These are phyloP conservation scores for Mycena crocata DNA, from an alignment of 768 basidiomycete genomes.

Conservation along the genomic window DNA sequence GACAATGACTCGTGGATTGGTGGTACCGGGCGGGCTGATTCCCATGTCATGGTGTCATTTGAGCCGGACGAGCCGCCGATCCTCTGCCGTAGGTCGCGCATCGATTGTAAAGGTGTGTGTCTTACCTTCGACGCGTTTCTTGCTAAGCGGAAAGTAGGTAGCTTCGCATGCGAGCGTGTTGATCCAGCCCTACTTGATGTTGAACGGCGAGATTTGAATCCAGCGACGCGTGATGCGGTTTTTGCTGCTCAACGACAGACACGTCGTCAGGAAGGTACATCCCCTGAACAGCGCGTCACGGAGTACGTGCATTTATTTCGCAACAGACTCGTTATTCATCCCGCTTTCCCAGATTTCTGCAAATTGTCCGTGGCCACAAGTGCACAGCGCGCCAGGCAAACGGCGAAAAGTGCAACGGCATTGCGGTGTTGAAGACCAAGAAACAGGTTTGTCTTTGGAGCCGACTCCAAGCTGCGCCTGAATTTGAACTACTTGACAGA, in stretches of 20 bases:
- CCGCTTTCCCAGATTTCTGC: not conserved
- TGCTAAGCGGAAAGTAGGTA: not conserved
- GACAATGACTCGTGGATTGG: conserved; percentile 20
- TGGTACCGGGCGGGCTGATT: conserved; percentile 7
- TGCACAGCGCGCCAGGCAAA: not conserved
- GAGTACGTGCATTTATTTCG: not conserved
- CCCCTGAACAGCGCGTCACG: not conserved
- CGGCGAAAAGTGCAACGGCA: not conserved
- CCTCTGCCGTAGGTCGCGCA: conserved; percentile 1
- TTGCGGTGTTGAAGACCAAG: not conserved
- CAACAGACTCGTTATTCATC: not conserved
- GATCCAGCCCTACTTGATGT: not conserved
- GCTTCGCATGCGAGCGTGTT: not conserved
- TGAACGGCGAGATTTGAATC: not conserved
- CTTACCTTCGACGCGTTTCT: not conserved
- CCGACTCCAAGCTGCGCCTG: too few relatives aligned
- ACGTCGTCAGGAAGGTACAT: conserved; percentile 6
- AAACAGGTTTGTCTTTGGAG: not conserved
- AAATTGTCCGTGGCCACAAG: not conserved
- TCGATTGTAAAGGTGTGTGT: conserved; percentile 17
- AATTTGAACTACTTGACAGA: not conserved
- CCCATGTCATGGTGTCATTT: not conserved
- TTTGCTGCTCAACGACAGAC: conserved; percentile 23
- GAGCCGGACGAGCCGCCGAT: not conserved
- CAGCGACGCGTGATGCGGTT: conserved; percentile 3